These are phyloP conservation scores for Fomitiporia mediterranea DNA, from an alignment of 1,284 basidiomycete genomes.

Conservation along the genomic window DNA sequence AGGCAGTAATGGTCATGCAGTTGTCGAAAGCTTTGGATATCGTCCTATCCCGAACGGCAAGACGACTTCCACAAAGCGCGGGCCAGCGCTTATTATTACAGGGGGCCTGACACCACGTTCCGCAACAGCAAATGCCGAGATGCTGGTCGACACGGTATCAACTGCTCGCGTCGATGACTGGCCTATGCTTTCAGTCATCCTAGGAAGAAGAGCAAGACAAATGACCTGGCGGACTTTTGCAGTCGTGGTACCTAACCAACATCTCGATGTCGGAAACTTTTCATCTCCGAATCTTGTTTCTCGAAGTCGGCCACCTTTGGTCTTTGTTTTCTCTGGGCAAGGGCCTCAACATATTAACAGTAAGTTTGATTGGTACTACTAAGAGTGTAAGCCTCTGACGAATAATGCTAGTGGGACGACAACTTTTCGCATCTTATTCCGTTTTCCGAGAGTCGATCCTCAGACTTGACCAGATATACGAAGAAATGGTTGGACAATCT, in stretches of 20 bases:
- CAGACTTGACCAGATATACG: slow-evolving; percentile 33
- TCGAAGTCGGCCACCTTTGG: slow-evolving; percentile 28
- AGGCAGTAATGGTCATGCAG: slow-evolving; percentile 38
- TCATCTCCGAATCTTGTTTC: slow-evolving; percentile 27
- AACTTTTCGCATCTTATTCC: slow-evolving; percentile 32
- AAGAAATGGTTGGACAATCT: slow-evolving; percentile 30
- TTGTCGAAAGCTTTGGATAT: slow-evolving; percentile 36
- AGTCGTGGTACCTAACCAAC: slow-evolving; percentile 20
- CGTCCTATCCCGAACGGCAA: no score
- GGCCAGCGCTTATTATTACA: slow-evolving; percentile 30
- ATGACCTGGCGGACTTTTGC: slow-evolving; percentile 33
- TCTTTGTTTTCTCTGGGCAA: slow-evolving; percentile 39
- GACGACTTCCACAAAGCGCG: slow-evolving; percentile 2
- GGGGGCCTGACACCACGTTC: slow-evolving; percentile 36
- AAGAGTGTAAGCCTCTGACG: background rate
- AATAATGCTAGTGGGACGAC: slow-evolving; percentile 34
- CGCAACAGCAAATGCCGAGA: slow-evolving; percentile 20
- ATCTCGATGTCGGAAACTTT: slow-evolving; percentile 18
- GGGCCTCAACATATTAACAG: slow-evolving; percentile 38
- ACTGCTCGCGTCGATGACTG: background rate
- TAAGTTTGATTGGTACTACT: slow-evolving; percentile 23
- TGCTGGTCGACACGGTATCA: no score
- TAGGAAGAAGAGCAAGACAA: slow-evolving; percentile 22
- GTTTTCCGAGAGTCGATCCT: slow-evolving; percentile 35
- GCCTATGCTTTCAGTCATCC: slow-evolving; percentile 13